Evolutionary conservation across 495 filamentous ascomycete species (phyloP).

Genomic region (Cudoniella acicularis): DNA sequence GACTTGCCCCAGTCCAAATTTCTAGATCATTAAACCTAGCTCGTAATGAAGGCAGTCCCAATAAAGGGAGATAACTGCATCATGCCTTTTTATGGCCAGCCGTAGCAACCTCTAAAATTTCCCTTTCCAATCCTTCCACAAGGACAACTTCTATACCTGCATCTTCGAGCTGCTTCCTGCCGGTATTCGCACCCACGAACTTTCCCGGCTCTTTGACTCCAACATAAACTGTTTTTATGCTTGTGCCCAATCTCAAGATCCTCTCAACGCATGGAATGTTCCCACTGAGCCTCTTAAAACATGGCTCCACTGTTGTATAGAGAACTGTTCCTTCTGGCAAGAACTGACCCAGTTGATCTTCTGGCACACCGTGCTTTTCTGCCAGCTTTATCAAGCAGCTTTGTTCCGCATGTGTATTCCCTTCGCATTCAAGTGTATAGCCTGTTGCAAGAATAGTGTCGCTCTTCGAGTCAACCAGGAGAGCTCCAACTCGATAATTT

Average conservation of each 20-base stretch:
- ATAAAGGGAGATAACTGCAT: background rate
- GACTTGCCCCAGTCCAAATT: too few relatives aligned
- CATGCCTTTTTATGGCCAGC: constrained; percentile 57
- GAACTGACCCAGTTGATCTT: constrained; percentile 51
- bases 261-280: constrained; percentile 80
- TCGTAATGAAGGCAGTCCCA: too few relatives aligned
- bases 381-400: constrained; percentile 75
- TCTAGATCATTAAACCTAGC: too few relatives aligned
- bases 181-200: constrained; percentile 79
- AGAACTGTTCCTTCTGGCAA: constrained; percentile 58
- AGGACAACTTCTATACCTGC: constrained; percentile 70
- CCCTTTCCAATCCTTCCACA: constrained; percentile 71
- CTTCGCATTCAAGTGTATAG: constrained; percentile 84
- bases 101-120: constrained; percentile 76
- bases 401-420: constrained; percentile 96
- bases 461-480: constrained; percentile 59
- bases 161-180: constrained; percentile 63
- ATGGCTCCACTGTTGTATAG: constrained; percentile 96
- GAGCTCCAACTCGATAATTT: constrained; percentile 89
- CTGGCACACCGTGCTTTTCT: constrained; percentile 35
- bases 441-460: constrained; percentile 74
- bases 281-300: constrained; percentile 73
- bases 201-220: constrained; percentile 85
- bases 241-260: constrained; percentile 59
- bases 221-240: constrained; percentile 76